phyloP scores from a whole-genome alignment of 139 green algal genomes.

The Volvox reticuliferus region DNA sequence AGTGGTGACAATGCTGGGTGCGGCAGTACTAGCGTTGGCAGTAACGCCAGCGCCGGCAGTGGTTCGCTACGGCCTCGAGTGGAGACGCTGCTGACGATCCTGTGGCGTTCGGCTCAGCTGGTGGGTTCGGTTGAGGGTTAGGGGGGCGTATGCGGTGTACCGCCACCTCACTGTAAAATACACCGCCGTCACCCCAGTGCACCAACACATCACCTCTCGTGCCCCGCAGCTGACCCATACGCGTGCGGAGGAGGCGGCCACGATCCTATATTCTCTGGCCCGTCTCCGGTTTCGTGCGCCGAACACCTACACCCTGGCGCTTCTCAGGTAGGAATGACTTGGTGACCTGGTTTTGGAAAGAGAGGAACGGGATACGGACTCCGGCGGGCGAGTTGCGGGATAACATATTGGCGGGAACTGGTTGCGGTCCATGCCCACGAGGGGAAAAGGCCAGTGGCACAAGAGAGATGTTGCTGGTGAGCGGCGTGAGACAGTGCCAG shows the following conservation, averaged over 20 bases:
- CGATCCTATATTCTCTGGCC: background rate
- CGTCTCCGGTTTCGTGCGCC: slow-evolving; percentile 18
- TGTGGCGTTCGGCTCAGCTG: background rate
- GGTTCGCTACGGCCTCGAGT: background rate
- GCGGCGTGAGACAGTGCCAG: no score
- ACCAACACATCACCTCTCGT: background rate
- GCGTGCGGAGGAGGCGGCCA: background rate
- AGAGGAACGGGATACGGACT: no score
- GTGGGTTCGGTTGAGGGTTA: background rate
- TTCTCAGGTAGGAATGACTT: background rate
- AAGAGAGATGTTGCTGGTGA: no score
- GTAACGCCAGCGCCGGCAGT: background rate
- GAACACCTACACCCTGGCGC: background rate
- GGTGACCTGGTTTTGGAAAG: no score
- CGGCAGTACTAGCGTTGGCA: background rate
- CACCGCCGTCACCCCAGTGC: background rate
- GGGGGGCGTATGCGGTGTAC: background rate
- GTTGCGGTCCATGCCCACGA: no score
- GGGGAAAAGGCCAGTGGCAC: no score
- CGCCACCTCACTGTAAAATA: background rate
- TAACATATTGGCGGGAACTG: no score
- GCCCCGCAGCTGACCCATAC: background rate
- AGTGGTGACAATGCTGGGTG: background rate
- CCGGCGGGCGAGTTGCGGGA: no score
- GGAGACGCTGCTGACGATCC: slow-evolving; percentile 11